Evolutionary conservation across 805 yeast genomes (phyloP).

Genomic region (Saccharomyces kudriavzevii): DNA sequence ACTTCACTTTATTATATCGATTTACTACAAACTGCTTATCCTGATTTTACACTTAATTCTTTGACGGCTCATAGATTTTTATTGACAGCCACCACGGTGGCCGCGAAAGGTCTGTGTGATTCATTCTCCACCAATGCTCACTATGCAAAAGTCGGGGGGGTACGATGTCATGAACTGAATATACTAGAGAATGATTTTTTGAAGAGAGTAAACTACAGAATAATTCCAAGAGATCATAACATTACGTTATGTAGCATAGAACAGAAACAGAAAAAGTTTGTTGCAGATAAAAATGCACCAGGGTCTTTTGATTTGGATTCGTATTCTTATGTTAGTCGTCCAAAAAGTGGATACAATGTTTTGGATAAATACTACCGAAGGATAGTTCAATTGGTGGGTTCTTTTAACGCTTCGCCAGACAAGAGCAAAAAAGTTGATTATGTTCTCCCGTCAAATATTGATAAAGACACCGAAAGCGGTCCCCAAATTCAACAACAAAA

Average conservation of each 20-base stretch:
- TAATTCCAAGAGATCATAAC: constrained; percentile 47
- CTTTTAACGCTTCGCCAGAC: constrained; percentile 22
- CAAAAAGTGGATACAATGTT: constrained; percentile 33
- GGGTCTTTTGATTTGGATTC: constrained; percentile 1
- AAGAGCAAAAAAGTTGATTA: constrained; percentile 21
- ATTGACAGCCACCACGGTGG: constrained; percentile 83
- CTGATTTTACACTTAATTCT: constrained; percentile 76
- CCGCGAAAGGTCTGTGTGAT: constrained; percentile 86
- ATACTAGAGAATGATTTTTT: constrained; percentile 83
- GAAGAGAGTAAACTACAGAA: constrained; percentile 67
- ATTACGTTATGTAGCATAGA: constrained; percentile 34
- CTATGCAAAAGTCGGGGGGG: constrained; percentile 94
- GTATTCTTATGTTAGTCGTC: constrained; percentile 6
- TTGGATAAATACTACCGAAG: constrained; percentile 41
- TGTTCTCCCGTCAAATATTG: constrained; percentile 6
- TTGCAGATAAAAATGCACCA: constrained; percentile 5
- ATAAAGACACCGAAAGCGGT: background rate
- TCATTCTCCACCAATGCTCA: constrained; percentile 89
- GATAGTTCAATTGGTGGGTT: constrained; percentile 45
- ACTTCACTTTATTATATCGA: constrained; percentile 88
- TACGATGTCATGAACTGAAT: constrained; percentile 73
- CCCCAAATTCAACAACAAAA: background rate
- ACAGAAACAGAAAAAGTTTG: constrained; percentile 14
- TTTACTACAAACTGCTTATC: constrained; percentile 66
- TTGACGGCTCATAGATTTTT: constrained; percentile 89